Evolutionary conservation across 139 green algal genomes (phyloP), one percentile per base, ranked within the genome.

Genomic region (Coelastrella sp.): DNA sequence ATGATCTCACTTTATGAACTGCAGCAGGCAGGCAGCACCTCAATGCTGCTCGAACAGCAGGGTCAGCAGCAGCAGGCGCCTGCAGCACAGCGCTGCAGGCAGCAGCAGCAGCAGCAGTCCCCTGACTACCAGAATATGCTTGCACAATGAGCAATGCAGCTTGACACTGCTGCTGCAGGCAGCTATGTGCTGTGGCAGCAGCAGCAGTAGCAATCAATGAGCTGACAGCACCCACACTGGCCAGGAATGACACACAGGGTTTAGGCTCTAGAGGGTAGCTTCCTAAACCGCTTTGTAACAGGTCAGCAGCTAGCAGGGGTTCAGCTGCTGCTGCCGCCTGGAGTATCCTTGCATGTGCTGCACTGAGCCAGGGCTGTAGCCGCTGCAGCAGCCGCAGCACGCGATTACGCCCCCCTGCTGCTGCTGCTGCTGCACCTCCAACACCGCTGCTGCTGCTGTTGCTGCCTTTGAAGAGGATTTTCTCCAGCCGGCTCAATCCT

Each of bases 251-350:
- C 15, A 22, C 24, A 20, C 75, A 83, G 57, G 75, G 58, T 72
- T 84, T 66, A 0, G 95, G 95, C 90, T 97, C 95, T 65, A 97
- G 80, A 8, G 79, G 70, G 65, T 91, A 95, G 3, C 94, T 92
- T 7, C 68, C 19, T 85, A 96, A 73, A n/a, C 89, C 91, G 68
- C 68, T 25, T 59, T 91, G 82, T 24, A 96, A 84, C 22, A 96
- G 92, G 60, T 94, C 91, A 0, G 89, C 91, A 17, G 94, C 95
- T 59, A 97, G 63, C 19, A 78, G 63, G 0, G 95, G 93, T 49
- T 91, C 66, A 0, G n/a, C 73, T 0, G 7, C 85, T 17, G 92
- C 86, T 8, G 91, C 88, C 11, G 68, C 89, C 8, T 90, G 27
- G 72, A 97, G 84, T 73, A 97, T 63, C 49, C 87, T 68, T 12